These are phyloP conservation scores for Diplodia scrobiculata DNA, from an alignment of 2,329 filamentous ascomycete genomes.

Conservation along the genomic window DNA sequence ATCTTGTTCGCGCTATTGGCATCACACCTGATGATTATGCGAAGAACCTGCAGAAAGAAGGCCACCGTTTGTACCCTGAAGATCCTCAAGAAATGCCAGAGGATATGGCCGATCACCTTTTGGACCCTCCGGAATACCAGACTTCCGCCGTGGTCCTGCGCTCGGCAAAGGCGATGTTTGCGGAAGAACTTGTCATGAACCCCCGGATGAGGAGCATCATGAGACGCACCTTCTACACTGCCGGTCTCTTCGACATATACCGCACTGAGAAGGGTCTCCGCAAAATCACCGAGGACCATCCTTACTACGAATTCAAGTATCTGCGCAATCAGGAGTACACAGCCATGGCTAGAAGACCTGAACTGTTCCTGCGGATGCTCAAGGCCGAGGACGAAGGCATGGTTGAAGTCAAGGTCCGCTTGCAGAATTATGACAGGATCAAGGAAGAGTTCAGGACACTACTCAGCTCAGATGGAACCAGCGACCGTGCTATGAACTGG, in stretches of 20 bases:
- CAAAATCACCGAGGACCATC: slow-evolving; percentile 91
- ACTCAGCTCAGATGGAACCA: slow-evolving; percentile 93
- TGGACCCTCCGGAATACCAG: slow-evolving; percentile 69
- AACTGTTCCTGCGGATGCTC: slow-evolving; percentile 94
- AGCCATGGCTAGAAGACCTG: slow-evolving; percentile 79
- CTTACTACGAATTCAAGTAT: slow-evolving; percentile 98
- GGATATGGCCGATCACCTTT: slow-evolving; percentile 79
- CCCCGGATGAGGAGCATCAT: slow-evolving; percentile 88
- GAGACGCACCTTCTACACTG: slow-evolving; percentile 78
- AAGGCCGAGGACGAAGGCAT: slow-evolving; percentile 94
- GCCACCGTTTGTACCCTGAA: slow-evolving; percentile 78
- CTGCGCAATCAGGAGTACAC: slow-evolving; percentile 82
- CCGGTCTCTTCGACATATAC: slow-evolving; percentile 80
- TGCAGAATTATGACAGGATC: slow-evolving; percentile 76
- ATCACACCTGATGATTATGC: slow-evolving; percentile 87
- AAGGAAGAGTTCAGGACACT: slow-evolving; percentile 74
- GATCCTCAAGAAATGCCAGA: slow-evolving; percentile 79
- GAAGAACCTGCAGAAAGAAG: slow-evolving; percentile 77
- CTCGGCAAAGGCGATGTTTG: slow-evolving; percentile 82
- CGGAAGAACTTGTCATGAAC: slow-evolving; percentile 84
- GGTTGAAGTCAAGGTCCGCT: slow-evolving; percentile 77
- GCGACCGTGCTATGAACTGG: slow-evolving; percentile 92
- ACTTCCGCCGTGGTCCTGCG: slow-evolving; percentile 75
- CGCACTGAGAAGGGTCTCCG: slow-evolving; percentile 92
- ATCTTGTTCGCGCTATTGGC: slow-evolving; percentile 84